These are phyloP conservation scores for Stemphylium vesicarium DNA, from an alignment of 2,329 filamentous ascomycete genomes.

Conservation along the genomic window DNA sequence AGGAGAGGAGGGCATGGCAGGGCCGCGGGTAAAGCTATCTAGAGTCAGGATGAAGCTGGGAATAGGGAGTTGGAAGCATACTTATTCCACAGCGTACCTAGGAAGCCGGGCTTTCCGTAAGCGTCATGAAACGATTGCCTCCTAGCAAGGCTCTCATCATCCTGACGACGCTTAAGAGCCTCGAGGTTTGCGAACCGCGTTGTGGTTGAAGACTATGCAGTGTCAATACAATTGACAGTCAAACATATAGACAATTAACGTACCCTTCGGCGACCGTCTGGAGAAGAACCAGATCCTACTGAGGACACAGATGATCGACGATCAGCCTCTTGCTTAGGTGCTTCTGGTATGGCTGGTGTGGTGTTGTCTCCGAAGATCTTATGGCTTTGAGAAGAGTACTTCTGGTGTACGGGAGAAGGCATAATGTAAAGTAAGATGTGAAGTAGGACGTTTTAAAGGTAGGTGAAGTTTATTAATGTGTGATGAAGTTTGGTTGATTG, in stretches of 20 bases:
- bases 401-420: slow-evolving; percentile 49
- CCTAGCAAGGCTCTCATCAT: slow-evolving; percentile 34
- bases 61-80: background rate
- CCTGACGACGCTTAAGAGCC: slow-evolving; percentile 42
- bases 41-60: slow-evolving; percentile 10
- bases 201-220: slow-evolving; percentile 34
- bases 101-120: slow-evolving; percentile 41
- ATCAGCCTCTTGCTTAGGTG: slow-evolving; percentile 39
- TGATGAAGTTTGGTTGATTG: background rate
- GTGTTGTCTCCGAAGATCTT: slow-evolving; percentile 39
- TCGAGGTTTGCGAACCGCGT: slow-evolving; percentile 42
- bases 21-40: slow-evolving; percentile 43
- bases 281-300: slow-evolving; percentile 28
- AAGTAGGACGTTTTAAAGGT: background rate
- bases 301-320: slow-evolving; percentile 43
- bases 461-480: too few relatives aligned
- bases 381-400: slow-evolving; percentile 45
- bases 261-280: slow-evolving; percentile 41
- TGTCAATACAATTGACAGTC: slow-evolving; percentile 8
- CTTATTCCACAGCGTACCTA: slow-evolving; percentile 47
- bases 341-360: slow-evolving; percentile 42
- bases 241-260: background rate
- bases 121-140: slow-evolving; percentile 43
- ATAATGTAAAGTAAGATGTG: slow-evolving; percentile 18
- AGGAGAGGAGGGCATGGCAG: slow-evolving; percentile 4